Evolutionary conservation across 192 early-diverging fungal species (phyloP).

Genomic region (Backusella morwellensis): DNA sequence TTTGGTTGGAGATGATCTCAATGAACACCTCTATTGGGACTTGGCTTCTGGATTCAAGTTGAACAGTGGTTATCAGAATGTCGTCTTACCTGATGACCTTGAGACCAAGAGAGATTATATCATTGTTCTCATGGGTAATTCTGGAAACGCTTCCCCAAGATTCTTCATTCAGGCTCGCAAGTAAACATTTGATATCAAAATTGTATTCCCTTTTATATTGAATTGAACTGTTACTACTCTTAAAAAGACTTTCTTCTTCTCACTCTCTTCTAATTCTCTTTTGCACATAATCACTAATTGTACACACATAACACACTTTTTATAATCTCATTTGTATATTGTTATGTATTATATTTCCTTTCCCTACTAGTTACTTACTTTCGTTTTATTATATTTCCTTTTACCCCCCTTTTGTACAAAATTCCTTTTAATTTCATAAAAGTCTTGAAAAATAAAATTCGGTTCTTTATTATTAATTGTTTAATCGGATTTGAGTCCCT

Average conservation of each 20-base stretch:
- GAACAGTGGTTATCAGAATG: not conserved
- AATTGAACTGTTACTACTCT: not conserved
- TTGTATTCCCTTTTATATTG: not conserved
- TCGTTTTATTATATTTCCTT: conserved; percentile 5
- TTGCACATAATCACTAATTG: not conserved
- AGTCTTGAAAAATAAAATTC: not conserved
- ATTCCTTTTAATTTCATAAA: not conserved
- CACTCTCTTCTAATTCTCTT: not conserved
- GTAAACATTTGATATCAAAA: not conserved
- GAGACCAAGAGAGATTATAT: conserved; percentile 18
- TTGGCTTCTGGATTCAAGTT: conserved; percentile 20
- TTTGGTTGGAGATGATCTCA: conserved; percentile 12
- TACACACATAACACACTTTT: not conserved
- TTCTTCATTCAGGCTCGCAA: conserved; percentile 14
- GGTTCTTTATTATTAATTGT: not conserved
- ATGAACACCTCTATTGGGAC: conserved; percentile 26
- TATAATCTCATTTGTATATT: not conserved
- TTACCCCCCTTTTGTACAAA: not conserved
- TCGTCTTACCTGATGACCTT: conserved; percentile 15
- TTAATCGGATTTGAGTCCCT: conserved; percentile 5
- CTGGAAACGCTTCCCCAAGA: conserved; percentile 24
- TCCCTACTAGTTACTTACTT: not conserved
- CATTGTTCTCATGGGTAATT: conserved; percentile 29
- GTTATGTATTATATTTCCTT: conserved; percentile 8
- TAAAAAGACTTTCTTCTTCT: not conserved